Percentiles rank a stretch among this genome's conserved stretches.
Conservation (phyloP, 352 stramenopile species). For the Phytophthora pistaciae region DNA sequence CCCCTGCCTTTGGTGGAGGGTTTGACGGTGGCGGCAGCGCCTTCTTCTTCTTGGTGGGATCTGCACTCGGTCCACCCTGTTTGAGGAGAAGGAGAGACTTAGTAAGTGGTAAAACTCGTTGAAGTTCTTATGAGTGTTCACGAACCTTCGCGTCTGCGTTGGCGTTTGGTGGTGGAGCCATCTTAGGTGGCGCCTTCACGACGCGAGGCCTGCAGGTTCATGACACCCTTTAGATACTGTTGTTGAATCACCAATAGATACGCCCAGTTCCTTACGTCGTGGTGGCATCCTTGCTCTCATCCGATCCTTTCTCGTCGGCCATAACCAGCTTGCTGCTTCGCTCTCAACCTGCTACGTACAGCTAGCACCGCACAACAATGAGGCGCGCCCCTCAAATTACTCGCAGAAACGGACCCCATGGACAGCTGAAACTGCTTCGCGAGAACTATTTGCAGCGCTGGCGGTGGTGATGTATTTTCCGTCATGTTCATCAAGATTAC, state of each 20-base stretch:
- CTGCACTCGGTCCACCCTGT: conserved; percentile 23
- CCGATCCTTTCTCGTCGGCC: conserved; percentile 44
- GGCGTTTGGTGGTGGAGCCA: conserved; percentile 37
- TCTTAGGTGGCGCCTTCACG: conserved; percentile 50
- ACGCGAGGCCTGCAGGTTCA: conserved; percentile 25
- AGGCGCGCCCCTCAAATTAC: conserved; percentile 15
- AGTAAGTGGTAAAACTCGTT: background rate
- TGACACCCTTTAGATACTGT: background rate
- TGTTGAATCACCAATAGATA: background rate
- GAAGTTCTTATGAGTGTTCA: background rate
- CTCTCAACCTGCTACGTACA: background rate
- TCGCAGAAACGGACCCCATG: conserved; percentile 20
- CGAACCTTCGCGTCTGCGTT: conserved; percentile 42
- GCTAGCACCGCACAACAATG: conserved; percentile 1
- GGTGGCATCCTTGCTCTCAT: conserved; percentile 39
- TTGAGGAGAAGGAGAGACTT: background rate
- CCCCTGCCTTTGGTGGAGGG: conserved; percentile 64
- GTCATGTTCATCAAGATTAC: background rate
- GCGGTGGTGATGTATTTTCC: background rate
- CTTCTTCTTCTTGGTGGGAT: conserved; percentile 71
- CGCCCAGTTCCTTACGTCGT: conserved; percentile 28
- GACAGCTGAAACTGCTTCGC: conserved; percentile 13
- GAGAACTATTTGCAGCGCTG: conserved; percentile 20
- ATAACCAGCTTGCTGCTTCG: conserved; percentile 21
- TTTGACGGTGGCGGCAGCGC: conserved; percentile 71